Evolutionary conservation across 768 basidiomycete species (phyloP), one percentile per base, ranked within the genome.

Genomic region (Leccinum aurantiacum): DNA sequence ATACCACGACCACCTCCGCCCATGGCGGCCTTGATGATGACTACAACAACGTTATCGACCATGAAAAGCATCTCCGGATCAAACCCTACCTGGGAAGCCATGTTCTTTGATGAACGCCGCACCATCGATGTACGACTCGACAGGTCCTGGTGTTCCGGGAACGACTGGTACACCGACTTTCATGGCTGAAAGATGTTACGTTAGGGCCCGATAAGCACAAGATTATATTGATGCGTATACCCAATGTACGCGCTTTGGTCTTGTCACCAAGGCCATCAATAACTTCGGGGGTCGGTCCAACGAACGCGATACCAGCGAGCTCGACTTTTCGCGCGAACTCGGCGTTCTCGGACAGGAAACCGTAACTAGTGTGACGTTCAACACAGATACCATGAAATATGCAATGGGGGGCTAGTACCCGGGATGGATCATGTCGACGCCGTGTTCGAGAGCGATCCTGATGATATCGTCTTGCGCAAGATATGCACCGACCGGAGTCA

Each of bases 11-110:
- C 97, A 67, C 96, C 96, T 60, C 95, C 96, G 60, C 96, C 96
- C 92, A 97, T 95, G 9, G 96, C 96, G 41, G 97, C 97, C 78
- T 98, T 99, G 85, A 99, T 98, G 75, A 99, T 98, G 57, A 99
- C 94, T 88, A 35, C 72, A 31, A 74, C 27, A 51, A 68, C 10
- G 52, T 54, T 48, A 33, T 59, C 29, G 13, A 51, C 17, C 53
- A 59, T 14, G 55, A 48, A 53, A 56, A 50, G 41, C 3, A 31
- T 25, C 27, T 31, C 10, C 33, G 27, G 52, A 53, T 29, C 47
- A 14, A n/a, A 53, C 29, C 71, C 77, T 63, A 88, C 90, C 86
- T 69, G 96, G 96, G 80, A 97, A 97, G 14, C 96, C 96, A 73
- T 95, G 87, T 77, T 99, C 92, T 67, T 95, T 86, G 72, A 97